These are phyloP conservation scores for Podaxis sp. DNA, from an alignment of 768 basidiomycete genomes.

Conservation along the genomic window DNA sequence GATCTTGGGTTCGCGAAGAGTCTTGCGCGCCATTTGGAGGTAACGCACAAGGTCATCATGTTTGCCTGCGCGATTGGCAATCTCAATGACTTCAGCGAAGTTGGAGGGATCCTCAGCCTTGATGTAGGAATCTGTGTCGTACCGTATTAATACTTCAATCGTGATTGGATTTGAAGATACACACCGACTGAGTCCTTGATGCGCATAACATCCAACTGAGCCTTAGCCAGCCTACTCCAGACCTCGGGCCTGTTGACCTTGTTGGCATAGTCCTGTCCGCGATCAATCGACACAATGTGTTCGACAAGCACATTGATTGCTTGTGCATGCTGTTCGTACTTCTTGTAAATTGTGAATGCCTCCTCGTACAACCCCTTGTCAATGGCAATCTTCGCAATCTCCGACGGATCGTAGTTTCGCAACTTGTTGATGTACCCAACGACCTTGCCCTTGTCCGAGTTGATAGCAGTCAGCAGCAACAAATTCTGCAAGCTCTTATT, in stretches of 20 bases:
- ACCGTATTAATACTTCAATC: slow-evolving; percentile 1
- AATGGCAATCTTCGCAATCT: slow-evolving; percentile 95
- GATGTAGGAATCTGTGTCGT: slow-evolving; percentile 85
- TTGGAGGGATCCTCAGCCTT: slow-evolving; percentile 95
- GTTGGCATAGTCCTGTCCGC: slow-evolving; percentile 91
- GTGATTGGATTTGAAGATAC: slow-evolving; percentile 16
- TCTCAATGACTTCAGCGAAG: slow-evolving; percentile 94
- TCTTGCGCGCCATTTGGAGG: slow-evolving; percentile 98
- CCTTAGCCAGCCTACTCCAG: slow-evolving; percentile 97
- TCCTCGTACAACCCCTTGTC: slow-evolving; percentile 96
- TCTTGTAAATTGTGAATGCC: slow-evolving; percentile 95
- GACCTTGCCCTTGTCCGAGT: slow-evolving; percentile 97
- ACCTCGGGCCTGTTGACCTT: slow-evolving; percentile 97
- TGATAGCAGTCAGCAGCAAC: slow-evolving; percentile 90
- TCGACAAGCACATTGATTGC: slow-evolving; percentile 98
- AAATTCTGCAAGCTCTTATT: slow-evolving; percentile 97
- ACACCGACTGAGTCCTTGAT: slow-evolving; percentile 96
- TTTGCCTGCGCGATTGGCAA: slow-evolving; percentile 89
- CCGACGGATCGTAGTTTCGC: slow-evolving; percentile 88
- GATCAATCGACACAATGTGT: slow-evolving; percentile 96
- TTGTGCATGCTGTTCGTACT: slow-evolving; percentile 91
- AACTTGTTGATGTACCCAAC: slow-evolving; percentile 98
- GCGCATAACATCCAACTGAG: slow-evolving; percentile 95
- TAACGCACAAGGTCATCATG: slow-evolving; percentile 93
- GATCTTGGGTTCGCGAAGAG: slow-evolving; percentile 93